phyloP scores from a whole-genome alignment of 768 basidiomycete genomes.

The Boletus pseudo-olivaceus region DNA sequence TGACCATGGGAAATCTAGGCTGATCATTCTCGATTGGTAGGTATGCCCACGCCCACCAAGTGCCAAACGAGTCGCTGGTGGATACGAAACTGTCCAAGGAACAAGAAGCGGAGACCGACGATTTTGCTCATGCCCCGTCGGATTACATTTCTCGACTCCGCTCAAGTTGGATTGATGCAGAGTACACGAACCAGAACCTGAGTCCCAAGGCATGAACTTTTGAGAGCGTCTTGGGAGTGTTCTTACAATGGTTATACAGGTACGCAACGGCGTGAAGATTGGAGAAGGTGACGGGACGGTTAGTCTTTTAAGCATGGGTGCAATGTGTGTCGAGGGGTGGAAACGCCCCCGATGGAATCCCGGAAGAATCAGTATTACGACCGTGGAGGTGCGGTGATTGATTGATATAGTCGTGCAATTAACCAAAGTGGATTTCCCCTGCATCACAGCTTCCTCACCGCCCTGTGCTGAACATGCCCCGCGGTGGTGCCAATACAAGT shows the following conservation, averaged over 20 bases:
- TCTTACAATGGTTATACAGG: conserved; percentile 30
- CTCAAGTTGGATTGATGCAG: conserved; percentile 81
- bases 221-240: neutral
- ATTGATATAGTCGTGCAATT: neutral
- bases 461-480: conserved; percentile 66
- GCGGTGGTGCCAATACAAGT: conserved; percentile 89
- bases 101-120: conserved; percentile 39
- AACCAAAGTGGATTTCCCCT: conserved; percentile 4
- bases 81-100: conserved; percentile 49
- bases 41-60: conserved; percentile 72
- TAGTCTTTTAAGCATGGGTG: conserved; percentile 75
- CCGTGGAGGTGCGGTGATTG: conserved; percentile 65
- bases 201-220: conserved; percentile 48
- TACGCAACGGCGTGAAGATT: conserved; percentile 83
- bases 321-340: conserved; percentile 99
- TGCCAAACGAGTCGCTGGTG: conserved; percentile 54
- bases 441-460: conserved; percentile 67
- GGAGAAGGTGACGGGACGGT: conserved; percentile 97
- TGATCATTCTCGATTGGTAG: conserved; percentile 29
- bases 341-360: conserved; percentile 89
- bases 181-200: conserved; percentile 62
- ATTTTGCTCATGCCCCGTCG: conserved; percentile 42
- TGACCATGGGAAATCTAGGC: neutral
- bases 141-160: conserved; percentile 50
- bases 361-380: conserved; percentile 77